Base-by-base conservation (phyloP, 2,329 filamentous ascomycete genomes). In the Penicillium sp. region DNA sequence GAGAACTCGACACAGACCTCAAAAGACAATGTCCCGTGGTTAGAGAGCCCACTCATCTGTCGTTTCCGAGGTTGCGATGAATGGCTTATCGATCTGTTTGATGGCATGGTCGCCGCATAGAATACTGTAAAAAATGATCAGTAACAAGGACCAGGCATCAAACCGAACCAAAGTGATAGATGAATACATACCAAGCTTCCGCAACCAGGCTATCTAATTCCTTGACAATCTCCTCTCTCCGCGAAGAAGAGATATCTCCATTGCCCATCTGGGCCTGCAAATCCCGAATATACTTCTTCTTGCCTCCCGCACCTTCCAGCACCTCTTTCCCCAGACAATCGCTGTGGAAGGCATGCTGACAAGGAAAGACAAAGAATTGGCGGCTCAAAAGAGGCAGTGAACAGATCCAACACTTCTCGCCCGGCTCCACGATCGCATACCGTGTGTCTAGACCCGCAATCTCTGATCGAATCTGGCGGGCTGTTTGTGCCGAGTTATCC, bases 311-410 rank as follows among this genome's bases (percentile, higher is more conserved):
- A 67, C 92, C 89, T 76, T 94, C 91, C 57, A 97, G 84, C 0
- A 98, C 92, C 73, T 90, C 91, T 71, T 88, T 89, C 0, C 92
- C 94, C 53, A 99, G 80, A 76, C 95, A 99, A 75, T 99, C 95
- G 45, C 91, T 94, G 77, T 99, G 95, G 73, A 99, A 99, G 3
- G 93, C 91, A 78, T 99, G 95, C 81, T 99, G 95, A 77, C 95
- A 99, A 0, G 95, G 95, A 69, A 99, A 99, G 19, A 99, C 95
- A 70, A 98, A 99, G 79, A 99, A 99, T 72, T 97, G 93, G 58
- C 93, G 82, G 73, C 91, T 93, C 17, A 99, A 84, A 58, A 99
- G 80, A 10, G 95, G 95, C 59, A 98, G 79, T 0, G 89, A 87
- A 73, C 95, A 99, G 2, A 90, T 87, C 80, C 94, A 96, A 78